Evolutionary conservation across 148 eudicot genomes (phyloP), one percentile per base, ranked within the genome.

Genomic region (Rhododendron vialii): DNA sequence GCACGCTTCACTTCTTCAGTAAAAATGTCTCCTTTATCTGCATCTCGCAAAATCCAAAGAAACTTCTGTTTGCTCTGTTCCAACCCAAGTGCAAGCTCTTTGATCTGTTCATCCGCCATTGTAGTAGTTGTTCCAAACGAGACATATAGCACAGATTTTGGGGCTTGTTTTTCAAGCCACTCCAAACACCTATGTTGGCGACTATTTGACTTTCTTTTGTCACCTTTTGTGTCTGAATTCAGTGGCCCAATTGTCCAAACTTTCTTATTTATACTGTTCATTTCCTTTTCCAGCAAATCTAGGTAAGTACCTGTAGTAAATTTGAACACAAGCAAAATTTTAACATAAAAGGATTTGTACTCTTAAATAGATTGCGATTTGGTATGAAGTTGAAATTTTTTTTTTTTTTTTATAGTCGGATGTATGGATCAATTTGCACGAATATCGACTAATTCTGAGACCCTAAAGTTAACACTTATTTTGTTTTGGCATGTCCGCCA

Each of bases 1-100:
- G 18, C 6, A 0, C 4, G 20, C 20, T 4, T 4, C 59, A 28
- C 24, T 1, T 80, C 82, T 4, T 10, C 38, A 0, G 10, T 20
- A 51, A 80, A 80, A 28, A 28, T 51, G 41, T 80, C 82, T 51
- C 63, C 82, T 80, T 51, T 47, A 51, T 51, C 63, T 1, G 82
- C 82, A 6, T 80, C 82, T 80, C 87, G 51, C 43, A 71, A 71
- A 9, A 69, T 78, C 84, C 87, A 86, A 12, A 86, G 50, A n/a
- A 86, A 86, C 59, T 73, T 80, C 0, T 86, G 87, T 3, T 14
- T 24, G 38, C 79, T 80, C 1, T 48, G n/a, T n/a, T 86, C 87
- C 15, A 86, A 48, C 48, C 87, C 87, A 0, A 24, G 2, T 7
- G 84, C 77, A 0, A 63, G 84, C 55, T 83, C 84, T 43, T 65